Evolutionary conservation across 2,329 filamentous ascomycete genomes (phyloP), one percentile per base, ranked within the genome.

Genomic region (Penicillium palitans): DNA sequence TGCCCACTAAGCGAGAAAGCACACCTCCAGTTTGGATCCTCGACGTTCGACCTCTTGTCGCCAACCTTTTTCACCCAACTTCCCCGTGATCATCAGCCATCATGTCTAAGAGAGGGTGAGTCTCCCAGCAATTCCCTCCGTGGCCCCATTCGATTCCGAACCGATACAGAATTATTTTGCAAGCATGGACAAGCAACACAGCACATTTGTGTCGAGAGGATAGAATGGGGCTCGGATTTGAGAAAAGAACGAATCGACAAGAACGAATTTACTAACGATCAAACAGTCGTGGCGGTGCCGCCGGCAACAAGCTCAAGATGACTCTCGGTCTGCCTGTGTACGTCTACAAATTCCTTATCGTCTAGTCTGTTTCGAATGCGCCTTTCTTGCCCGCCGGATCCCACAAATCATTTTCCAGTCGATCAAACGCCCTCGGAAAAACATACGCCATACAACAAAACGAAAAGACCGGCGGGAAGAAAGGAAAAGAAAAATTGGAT

Each of bases 301-400:
- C 93, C 78, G 95, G 95, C 88, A 96, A 96, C 90, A 99, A 99
- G 90, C 90, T 98, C 78, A 98, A 96, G 90, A 99, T 99, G 95
- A 97, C 95, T 81, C 91, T 99, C 83, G 95, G 91, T 97, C 92
- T 99, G 77, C 95, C 95, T 83, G 92, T 96, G 93, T 97, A 96
- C 81, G 92, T 90, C 76, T 65, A 37, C 59, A 57, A 56, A 61
- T 58, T 59, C 40, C 48, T 57, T 52, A 61, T 51, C 61, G 51
- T 49, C 49, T 47, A 49, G 51, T 52, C 27, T 41, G 37, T 52
- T 39, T 47, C 56, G 52, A 61, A 53, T 52, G 52, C 55, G 48
- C 59, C 47, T 50, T 29, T 52, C 60, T 50, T 58, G 37, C 45
- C 56, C 52, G 52, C 52, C 56, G 39, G 44, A 42, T 57, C 24